Conservation (phyloP, 2,329 filamentous ascomycete genomes). For the Fusarium sp. region DNA sequence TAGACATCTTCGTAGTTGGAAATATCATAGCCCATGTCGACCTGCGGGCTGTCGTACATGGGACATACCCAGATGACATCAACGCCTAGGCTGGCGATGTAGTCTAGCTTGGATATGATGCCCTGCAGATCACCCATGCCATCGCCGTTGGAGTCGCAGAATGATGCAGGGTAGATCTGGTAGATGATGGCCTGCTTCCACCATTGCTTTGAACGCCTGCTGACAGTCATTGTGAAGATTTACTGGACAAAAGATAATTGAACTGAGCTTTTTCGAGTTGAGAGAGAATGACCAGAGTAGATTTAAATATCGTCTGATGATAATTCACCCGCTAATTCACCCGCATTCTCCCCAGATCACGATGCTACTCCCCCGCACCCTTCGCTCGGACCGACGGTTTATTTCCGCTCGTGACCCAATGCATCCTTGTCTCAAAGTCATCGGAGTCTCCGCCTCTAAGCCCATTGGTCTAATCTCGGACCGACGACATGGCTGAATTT, state of each 20-base stretch:
- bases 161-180: conserved; percentile 66
- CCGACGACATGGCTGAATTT: background rate
- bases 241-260: too few species aligned
- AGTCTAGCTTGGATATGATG: conserved; percentile 63
- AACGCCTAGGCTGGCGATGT: conserved; percentile 42
- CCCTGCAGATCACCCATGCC: conserved; percentile 63
- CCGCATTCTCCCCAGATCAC: background rate
- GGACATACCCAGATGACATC: conserved; percentile 41
- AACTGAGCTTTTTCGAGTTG: too few species aligned
- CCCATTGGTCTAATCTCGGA: conserved; percentile 25
- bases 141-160: conserved; percentile 64
- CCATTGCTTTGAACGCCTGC: conserved; percentile 49
- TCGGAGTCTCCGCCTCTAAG: background rate
- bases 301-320: background rate
- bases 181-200: conserved; percentile 66
- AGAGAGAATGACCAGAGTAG: too few species aligned
- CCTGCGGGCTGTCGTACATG: conserved; percentile 41
- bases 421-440: background rate
- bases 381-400: conserved; percentile 24
- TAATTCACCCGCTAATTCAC: background rate
- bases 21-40: conserved; percentile 42
- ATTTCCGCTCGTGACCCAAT: background rate
- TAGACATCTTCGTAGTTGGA: conserved; percentile 41
- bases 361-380: background rate
- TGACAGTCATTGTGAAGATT: conserved; percentile 40